Evolutionary conservation across 306 rosid genomes (phyloP).

Genomic region (Oxytropis ochrocephala): DNA sequence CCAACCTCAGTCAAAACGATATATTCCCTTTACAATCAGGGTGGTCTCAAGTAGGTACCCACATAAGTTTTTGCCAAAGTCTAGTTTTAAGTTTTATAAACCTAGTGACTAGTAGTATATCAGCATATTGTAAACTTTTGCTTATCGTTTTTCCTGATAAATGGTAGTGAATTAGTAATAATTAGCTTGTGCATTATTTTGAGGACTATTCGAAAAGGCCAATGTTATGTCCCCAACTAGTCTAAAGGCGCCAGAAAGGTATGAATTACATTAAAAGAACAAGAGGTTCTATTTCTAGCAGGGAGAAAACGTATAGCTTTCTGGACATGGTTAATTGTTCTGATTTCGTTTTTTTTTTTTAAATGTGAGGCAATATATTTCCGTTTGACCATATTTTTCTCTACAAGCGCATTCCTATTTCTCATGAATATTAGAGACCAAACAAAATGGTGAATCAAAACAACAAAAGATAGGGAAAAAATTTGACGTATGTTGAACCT

Average conservation of each 20-base stretch:
- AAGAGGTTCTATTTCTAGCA: neutral
- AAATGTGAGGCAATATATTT: neutral
- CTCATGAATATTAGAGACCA: constrained; percentile 6
- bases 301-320: neutral
- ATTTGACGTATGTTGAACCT: neutral
- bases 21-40: no score
- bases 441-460: neutral
- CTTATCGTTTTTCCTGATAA: neutral
- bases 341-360: neutral
- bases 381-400: neutral
- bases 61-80: no score
- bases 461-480: neutral
- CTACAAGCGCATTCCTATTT: neutral
- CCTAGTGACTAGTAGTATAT: no score
- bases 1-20: no score
- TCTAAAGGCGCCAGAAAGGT: neutral
- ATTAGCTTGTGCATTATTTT: neutral
- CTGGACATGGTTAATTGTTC: neutral
- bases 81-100: no score
- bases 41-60: no score
- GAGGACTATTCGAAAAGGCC: neutral
- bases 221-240: neutral
- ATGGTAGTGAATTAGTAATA: neutral
- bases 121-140: no score
- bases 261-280: neutral